phyloP scores from a whole-genome alignment of 371 early-diverging fungal genomes.

The Haplosporangium sp. region DNA sequence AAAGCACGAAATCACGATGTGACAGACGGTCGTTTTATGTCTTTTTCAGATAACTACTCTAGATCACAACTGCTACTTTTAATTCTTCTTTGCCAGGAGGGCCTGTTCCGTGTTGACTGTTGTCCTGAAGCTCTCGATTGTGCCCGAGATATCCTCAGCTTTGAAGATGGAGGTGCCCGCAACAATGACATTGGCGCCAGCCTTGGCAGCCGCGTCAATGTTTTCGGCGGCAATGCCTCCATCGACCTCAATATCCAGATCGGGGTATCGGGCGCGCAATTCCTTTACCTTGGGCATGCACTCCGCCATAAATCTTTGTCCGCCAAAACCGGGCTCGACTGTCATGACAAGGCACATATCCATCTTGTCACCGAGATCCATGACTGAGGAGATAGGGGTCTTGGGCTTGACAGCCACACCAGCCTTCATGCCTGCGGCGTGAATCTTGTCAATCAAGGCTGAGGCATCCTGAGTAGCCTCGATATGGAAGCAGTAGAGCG shows the following conservation, averaged over 20 bases:
- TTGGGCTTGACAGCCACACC: slow-evolving; percentile 96
- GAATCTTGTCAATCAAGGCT: slow-evolving; percentile 82
- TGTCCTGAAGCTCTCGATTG: slow-evolving; percentile 77
- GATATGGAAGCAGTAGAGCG: slow-evolving; percentile 92
- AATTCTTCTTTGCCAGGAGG: slow-evolving; percentile 34
- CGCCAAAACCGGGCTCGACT: slow-evolving; percentile 98
- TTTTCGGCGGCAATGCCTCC: slow-evolving; percentile 94
- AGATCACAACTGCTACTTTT: neutral
- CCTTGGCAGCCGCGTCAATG: slow-evolving; percentile 86
- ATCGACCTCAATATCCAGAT: slow-evolving; percentile 97
- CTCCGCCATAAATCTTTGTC: slow-evolving; percentile 91
- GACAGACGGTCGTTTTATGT: no score
- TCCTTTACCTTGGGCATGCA: slow-evolving; percentile 87
- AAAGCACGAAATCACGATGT: no score
- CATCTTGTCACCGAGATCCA: slow-evolving; percentile 73
- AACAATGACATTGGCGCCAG: slow-evolving; percentile 99
- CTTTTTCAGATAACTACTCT: no score
- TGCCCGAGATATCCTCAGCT: slow-evolving; percentile 76
- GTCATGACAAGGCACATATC: slow-evolving; percentile 99
- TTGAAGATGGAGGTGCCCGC: slow-evolving; percentile 97
- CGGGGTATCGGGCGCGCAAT: slow-evolving; percentile 82
- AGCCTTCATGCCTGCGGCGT: slow-evolving; percentile 89
- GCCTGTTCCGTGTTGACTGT: slow-evolving; percentile 70
- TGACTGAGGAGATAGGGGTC: slow-evolving; percentile 84
- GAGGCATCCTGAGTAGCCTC: slow-evolving; percentile 89